Evolutionary conservation across 2,329 filamentous ascomycete genomes (phyloP), one percentile per base, ranked within the genome.

Genomic region (Clonostachys chloroleuca): DNA sequence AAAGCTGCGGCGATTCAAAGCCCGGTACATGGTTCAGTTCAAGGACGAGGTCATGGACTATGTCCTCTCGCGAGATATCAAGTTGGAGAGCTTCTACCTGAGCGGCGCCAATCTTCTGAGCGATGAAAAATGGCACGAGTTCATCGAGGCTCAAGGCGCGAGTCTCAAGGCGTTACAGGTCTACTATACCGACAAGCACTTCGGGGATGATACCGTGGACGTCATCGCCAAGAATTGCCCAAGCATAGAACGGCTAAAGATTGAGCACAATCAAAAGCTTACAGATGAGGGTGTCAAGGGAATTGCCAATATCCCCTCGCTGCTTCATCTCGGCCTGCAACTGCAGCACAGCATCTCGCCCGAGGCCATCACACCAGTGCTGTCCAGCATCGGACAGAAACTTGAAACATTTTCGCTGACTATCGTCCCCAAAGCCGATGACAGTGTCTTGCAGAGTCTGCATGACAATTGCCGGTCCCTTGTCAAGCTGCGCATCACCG

Each of bases 1-100:
- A 0, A 75, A 74, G 6, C 70, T 96, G 46, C 81, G 81, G 56
- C 78, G 77, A 40, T 74, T 96, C 48, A 87, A 90, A 53, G 70
- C 95, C 12, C 83, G 87, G 43, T 92, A 92, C 58, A 89, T 86
- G n/a, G 88, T 94, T 44, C 92, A 96, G 60, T 86, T 96, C 74
- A 96, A 95, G 65, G 87, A 96, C 58, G 75, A 76, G 37, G 87
- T 91, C 40, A 78, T 96, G 65, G 81, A 89, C 45, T 96, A 92
- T 62, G 79, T 96, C 58, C 73, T 89, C 17, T 83, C 83, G 47
- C 87, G 89, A 43, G 78, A 87, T 44, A 78, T 82, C 44, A 67
- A 78, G 9, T 72, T 96, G n/a, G 79, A 83, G 50, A 77, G 82
- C 47, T 74, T 97, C 40, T 87, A 90, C 52, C 75, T 97, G 1